These are phyloP conservation scores for Eleusine coracana DNA, from an alignment of 176 grass and related monocot species.

Conservation along the genomic window DNA sequence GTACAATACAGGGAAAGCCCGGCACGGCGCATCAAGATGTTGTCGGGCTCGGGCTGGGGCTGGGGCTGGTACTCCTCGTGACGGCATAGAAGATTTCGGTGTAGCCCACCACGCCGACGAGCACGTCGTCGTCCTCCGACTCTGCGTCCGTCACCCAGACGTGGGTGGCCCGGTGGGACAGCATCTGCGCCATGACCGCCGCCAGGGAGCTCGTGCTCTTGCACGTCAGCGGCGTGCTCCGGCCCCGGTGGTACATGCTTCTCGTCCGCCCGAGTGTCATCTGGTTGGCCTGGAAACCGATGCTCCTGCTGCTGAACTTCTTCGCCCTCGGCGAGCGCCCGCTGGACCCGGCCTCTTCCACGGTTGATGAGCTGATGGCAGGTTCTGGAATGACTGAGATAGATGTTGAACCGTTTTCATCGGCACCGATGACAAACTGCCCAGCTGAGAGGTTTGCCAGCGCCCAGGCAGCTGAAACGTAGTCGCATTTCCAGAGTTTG, in stretches of 20 bases:
- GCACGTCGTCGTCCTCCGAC: conserved; percentile 52
- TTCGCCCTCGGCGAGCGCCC: conserved; percentile 57
- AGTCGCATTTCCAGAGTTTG: conserved; percentile 96
- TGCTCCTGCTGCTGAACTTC: conserved; percentile 93
- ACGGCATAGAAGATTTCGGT: conserved; percentile 83
- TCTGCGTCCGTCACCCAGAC: conserved; percentile 88
- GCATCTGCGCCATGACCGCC: conserved; percentile 93
- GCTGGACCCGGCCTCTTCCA: conserved; percentile 22
- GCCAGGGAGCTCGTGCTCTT: conserved; percentile 79
- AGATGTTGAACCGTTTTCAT: conserved; percentile 51
- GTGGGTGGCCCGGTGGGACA: conserved; percentile 83
- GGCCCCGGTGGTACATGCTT: conserved; percentile 69
- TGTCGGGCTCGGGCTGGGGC: not conserved
- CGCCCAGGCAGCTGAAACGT: conserved; percentile 74
- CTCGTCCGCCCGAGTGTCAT: conserved; percentile 53
- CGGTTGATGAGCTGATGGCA: conserved; percentile 34
- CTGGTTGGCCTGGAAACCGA: conserved; percentile 66
- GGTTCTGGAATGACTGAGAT: conserved; percentile 33
- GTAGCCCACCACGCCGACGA: conserved; percentile 86
- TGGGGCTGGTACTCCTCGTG: conserved; percentile 38
- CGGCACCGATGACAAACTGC: conserved; percentile 76
- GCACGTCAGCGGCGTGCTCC: conserved; percentile 72
- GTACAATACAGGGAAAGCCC: not conserved
- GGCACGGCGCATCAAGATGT: conserved; percentile 41
- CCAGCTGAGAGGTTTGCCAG: conserved; percentile 78